phyloP scores from a whole-genome alignment of 371 early-diverging fungal species.

The Mortierella sp. region DNA sequence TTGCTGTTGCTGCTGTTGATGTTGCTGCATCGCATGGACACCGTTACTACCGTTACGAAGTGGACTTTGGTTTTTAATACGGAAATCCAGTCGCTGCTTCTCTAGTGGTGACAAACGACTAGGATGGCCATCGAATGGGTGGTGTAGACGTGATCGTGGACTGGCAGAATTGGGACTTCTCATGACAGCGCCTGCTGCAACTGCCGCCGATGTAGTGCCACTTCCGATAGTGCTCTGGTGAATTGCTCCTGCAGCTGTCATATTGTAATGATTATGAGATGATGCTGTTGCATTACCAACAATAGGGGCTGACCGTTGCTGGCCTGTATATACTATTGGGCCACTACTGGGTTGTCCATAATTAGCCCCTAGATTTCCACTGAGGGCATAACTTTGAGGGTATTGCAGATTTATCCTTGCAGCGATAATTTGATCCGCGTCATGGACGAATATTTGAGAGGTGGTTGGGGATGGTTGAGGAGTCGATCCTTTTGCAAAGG shows the following conservation, averaged over 20 bases:
- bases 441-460: constrained; percentile 19
- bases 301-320: too few relatives aligned
- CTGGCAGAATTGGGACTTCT: constrained; percentile 19
- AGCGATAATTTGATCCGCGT: neutral
- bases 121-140: constrained; percentile 42
- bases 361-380: neutral
- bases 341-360: neutral
- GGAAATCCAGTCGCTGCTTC: constrained; percentile 26
- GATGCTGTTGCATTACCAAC: too few relatives aligned
- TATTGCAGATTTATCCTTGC: neutral
- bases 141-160: constrained; percentile 16
- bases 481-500: constrained; percentile 45
- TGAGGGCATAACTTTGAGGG: neutral
- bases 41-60: neutral
- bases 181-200: neutral
- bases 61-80: constrained; percentile 11
- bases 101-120: constrained; percentile 41
- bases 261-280: neutral
- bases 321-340: too few relatives aligned
- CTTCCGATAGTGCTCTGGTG: neutral
- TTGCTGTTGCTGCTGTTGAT: neutral
- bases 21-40: too few relatives aligned
- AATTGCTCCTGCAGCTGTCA: neutral
- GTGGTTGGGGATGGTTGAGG: constrained; percentile 34
- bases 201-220: constrained; percentile 1